Percentiles rank a stretch among this genome's conserved stretches.
Conservation (phyloP, 495 filamentous ascomycete genomes). For the Aspergillus affinis region DNA sequence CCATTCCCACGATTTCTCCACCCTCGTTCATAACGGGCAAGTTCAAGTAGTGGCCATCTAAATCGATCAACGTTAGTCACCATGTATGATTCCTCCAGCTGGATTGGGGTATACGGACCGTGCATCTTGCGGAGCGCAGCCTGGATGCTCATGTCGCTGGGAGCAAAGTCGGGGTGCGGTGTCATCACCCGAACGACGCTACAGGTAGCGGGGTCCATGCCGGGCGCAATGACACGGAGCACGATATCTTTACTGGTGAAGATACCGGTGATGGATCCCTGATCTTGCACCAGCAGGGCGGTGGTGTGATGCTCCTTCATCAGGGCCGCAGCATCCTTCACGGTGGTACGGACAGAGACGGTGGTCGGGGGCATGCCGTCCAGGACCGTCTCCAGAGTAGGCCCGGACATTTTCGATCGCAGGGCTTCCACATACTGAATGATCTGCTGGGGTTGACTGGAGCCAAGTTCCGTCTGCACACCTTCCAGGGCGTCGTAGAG, state of each 20-base stretch:
- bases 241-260: conserved; percentile 99
- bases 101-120: conserved; percentile 54
- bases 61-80: conserved; percentile 20
- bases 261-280: conserved; percentile 95
- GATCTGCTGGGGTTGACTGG: conserved; percentile 95
- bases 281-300: conserved; percentile 92
- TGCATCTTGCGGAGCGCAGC: conserved; percentile 98
- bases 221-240: conserved; percentile 94
- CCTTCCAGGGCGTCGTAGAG: conserved; percentile 97
- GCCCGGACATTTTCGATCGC: conserved; percentile 94
- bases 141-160: conserved; percentile 98
- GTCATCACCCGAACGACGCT: conserved; percentile 99
- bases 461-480: conserved; percentile 96
- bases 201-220: conserved; percentile 90
- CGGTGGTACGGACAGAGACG: conserved; percentile 91
- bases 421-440: conserved; percentile 98
- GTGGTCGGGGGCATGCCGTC: conserved; percentile 90
- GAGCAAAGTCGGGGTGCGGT: conserved; percentile 96
- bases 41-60: conserved; percentile 97
- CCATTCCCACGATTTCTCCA: conserved; percentile 98
- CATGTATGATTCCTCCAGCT: not conserved
- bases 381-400: conserved; percentile 90
- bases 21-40: conserved; percentile 96
- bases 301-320: conserved; percentile 99
- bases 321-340: conserved; percentile 87